A percentile compares a stretch with the other conserved stretches of the same genome.
Conservation (phyloP, 2,329 filamentous ascomycete genomes). For the Aspergillus fumigatiaffinis region DNA sequence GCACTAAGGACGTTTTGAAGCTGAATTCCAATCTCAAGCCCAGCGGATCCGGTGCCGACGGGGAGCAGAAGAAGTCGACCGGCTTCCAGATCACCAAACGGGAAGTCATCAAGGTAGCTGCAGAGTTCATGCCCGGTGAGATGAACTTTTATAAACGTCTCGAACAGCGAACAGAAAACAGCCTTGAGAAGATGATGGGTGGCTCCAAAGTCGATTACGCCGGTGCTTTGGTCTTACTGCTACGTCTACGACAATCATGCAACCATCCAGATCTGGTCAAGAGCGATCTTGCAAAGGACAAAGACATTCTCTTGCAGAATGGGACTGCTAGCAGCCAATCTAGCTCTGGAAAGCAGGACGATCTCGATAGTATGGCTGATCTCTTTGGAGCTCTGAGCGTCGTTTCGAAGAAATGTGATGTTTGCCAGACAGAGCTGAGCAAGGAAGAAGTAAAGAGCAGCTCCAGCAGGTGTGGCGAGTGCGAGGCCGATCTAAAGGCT, state of each 20-base stretch:
- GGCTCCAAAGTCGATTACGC: constrained; percentile 80
- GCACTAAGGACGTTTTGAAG: constrained; percentile 95
- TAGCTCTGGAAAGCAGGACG: constrained; percentile 51
- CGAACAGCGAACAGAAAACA: constrained; percentile 78
- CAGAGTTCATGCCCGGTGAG: constrained; percentile 75
- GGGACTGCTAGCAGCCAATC: constrained; percentile 49
- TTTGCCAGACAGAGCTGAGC: constrained; percentile 70
- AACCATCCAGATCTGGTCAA: constrained; percentile 89
- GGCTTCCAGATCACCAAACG: constrained; percentile 90
- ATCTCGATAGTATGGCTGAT: constrained; percentile 79
- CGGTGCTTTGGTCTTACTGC: constrained; percentile 84
- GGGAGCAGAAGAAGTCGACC: constrained; percentile 46
- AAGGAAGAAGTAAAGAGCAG: constrained; percentile 52
- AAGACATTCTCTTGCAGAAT: constrained; percentile 72
- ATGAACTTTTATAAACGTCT: constrained; percentile 80
- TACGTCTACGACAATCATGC: constrained; percentile 86
- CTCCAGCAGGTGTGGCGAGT: constrained; percentile 65
- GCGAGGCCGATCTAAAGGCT: constrained; percentile 68
- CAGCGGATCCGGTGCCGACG: constrained; percentile 56
- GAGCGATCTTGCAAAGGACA: constrained; percentile 80
- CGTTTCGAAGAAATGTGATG: constrained; percentile 71
- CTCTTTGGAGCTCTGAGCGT: constrained; percentile 82
- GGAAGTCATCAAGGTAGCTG: constrained; percentile 75
- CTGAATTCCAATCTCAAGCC: constrained; percentile 76
- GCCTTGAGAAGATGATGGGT: constrained; percentile 83